Base-by-base conservation (phyloP, 805 yeast genomes). In the Schwanniomyces vanrijiae region DNA sequence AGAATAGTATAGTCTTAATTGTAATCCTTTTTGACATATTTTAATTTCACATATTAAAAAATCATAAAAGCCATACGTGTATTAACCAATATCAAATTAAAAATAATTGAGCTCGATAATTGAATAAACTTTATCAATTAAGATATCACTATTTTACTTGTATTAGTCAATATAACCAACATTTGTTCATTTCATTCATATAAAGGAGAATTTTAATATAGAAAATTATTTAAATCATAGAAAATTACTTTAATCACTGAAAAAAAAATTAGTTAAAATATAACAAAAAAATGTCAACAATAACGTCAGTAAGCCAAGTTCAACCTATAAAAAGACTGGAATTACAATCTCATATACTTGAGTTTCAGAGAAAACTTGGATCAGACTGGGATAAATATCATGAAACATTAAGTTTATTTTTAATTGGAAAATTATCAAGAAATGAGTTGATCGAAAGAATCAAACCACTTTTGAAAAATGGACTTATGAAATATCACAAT, bases 381-480 rank as follows among this genome's bases (percentile, higher is more conserved):
- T 72, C 77, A 39, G 80, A 81, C 44, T 92, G 99, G 99, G 92
- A 86, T 51, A 78, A 77, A 48, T 92, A 92, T 64, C 91, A 95
- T 52, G 86, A 84, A 46, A 76, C 88, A 4, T 77, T 94, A 20
- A 83, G 92, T 43, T 70, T 80, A 44, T 92, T 90, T 56, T 71
- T 92, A 33, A 73, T 86, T 33, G 96, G 96, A 4, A 86, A 84
- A 61, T 71, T 90, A 16, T 86, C 96, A 9, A 76, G 96, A 42
- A 64, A 66, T 18, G 99, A 92, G 65, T 73, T 92, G 46, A 80
- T 82, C 50, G 69, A 73, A 11, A 82, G 75, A 41, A 73, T 89
- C 26, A 72, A 73, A 38, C 77, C 77, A n/a, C 71, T 88, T 22
- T 71, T 90, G 43, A 69, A 64, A 43, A 60, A 58, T 53, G 58